These are phyloP conservation scores for Nicotiana benthamiana DNA, from an alignment of 257 asterid genomes.

Conservation along the genomic window DNA sequence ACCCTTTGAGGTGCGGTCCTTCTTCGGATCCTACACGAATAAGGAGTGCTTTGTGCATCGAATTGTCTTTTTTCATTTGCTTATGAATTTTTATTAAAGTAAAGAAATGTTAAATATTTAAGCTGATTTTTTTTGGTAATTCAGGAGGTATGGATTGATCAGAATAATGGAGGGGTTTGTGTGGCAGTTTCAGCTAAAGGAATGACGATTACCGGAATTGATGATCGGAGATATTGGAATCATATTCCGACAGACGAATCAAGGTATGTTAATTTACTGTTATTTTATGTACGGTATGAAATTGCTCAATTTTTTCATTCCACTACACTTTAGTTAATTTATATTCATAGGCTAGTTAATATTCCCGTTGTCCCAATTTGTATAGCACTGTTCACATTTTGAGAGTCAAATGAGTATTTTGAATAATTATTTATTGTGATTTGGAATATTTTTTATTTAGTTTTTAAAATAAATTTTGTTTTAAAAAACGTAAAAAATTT, in stretches of 20 bases:
- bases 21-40: fast-evolving
- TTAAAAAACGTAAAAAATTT: too few species aligned
- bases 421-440: too few species aligned
- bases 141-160: constrained; percentile 79
- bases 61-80: not conserved
- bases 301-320: too few species aligned
- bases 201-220: constrained; percentile 75
- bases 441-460: too few species aligned
- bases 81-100: not conserved
- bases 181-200: constrained; percentile 64
- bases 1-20: too few species aligned
- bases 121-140: not conserved
- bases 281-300: not conserved
- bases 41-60: too few species aligned
- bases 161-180: constrained; percentile 67
- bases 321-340: not conserved
- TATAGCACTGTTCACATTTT: too few species aligned
- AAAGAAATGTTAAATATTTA: not conserved
- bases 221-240: constrained; percentile 89
- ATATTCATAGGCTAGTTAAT: not conserved
- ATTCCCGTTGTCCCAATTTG: too few species aligned
- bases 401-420: too few species aligned
- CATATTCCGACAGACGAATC: constrained; percentile 60
- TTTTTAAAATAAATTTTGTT: too few species aligned
- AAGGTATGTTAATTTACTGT: constrained; percentile 32